A percentile compares a stretch with the other conserved stretches of the same genome.
Evolutionary conservation across 768 basidiomycete genomes (phyloP).

Genomic region (Kwoniella sp.): DNA sequence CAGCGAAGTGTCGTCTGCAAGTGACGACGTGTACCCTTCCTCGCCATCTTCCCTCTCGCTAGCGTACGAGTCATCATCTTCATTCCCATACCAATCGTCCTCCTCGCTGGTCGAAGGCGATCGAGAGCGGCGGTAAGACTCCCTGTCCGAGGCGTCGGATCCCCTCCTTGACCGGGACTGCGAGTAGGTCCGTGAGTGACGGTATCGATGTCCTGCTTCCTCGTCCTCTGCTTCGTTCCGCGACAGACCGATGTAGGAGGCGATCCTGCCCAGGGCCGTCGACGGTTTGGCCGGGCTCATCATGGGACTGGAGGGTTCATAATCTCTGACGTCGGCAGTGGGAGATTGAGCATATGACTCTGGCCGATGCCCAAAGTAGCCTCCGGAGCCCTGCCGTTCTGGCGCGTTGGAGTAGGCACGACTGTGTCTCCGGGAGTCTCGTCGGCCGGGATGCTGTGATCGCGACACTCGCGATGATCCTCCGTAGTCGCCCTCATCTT

Average conservation of each 20-base stretch:
- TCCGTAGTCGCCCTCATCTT: conserved; percentile 27
- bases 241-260: conserved; percentile 39
- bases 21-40: conserved; percentile 46
- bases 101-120: conserved; percentile 37
- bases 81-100: conserved; percentile 47
- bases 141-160: conserved; percentile 30
- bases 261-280: conserved; percentile 31
- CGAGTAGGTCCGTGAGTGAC: conserved; percentile 28
- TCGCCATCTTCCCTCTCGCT: conserved; percentile 41
- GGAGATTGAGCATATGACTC: conserved; percentile 6
- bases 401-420: conserved; percentile 3
- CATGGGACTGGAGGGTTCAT: conserved; percentile 4
- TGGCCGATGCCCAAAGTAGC: conserved; percentile 25
- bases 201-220: conserved; percentile 20
- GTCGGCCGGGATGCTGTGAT: conserved; percentile 8
- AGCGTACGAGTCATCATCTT: conserved; percentile 35
- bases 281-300: conserved; percentile 25
- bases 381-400: neutral
- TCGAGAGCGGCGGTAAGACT: conserved; percentile 11
- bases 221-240: conserved; percentile 34
- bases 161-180: conserved; percentile 27
- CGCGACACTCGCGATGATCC: neutral
- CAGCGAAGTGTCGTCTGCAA: conserved; percentile 49
- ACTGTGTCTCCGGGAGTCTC: conserved; percentile 18
- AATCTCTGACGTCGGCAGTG: neutral